phyloP scores from a whole-genome alignment of 78 protist genomes.

The Pelomyxa schiedti region DNA sequence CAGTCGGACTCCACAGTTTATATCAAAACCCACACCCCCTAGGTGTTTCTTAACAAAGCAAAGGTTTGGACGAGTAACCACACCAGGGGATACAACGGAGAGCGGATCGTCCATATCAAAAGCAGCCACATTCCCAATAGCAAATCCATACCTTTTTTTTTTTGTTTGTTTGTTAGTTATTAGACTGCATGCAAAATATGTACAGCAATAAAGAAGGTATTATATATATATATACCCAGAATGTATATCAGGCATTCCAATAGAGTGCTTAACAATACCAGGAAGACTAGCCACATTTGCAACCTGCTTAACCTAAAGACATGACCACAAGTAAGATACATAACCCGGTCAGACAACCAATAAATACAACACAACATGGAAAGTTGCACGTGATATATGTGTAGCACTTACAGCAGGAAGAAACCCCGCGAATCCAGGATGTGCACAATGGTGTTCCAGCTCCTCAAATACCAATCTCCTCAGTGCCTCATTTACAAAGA shows the following conservation, averaged over 20 bases:
- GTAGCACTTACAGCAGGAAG: background rate
- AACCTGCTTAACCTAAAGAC: no score
- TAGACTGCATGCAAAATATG: no score
- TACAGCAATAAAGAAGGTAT: no score
- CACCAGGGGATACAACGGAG: slow-evolving; percentile 90
- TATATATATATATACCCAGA: no score
- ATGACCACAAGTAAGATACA: no score
- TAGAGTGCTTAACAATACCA: slow-evolving; percentile 74
- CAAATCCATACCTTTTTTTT: no score
- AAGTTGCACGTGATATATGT: no score
- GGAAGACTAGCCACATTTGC: slow-evolving; percentile 86
- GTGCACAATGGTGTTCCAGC: slow-evolving; percentile 38
- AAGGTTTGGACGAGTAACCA: slow-evolving; percentile 10
- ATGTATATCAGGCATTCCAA: slow-evolving; percentile 87
- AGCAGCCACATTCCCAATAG: slow-evolving; percentile 94
- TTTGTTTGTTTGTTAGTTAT: no score
- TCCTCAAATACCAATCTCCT: slow-evolving; percentile 60
- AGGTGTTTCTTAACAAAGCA: background rate
- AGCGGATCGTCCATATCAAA: slow-evolving; percentile 79
- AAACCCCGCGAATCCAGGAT: background rate
- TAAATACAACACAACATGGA: no score
- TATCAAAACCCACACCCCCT: slow-evolving; percentile 87
- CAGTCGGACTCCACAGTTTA: slow-evolving; percentile 95
- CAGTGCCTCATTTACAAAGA: slow-evolving; percentile 66
- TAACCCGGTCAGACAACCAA: no score